Evolutionary conservation across 2,329 filamentous ascomycete genomes (phyloP).

Genomic region (Gnomoniopsis smithogilvyi): DNA sequence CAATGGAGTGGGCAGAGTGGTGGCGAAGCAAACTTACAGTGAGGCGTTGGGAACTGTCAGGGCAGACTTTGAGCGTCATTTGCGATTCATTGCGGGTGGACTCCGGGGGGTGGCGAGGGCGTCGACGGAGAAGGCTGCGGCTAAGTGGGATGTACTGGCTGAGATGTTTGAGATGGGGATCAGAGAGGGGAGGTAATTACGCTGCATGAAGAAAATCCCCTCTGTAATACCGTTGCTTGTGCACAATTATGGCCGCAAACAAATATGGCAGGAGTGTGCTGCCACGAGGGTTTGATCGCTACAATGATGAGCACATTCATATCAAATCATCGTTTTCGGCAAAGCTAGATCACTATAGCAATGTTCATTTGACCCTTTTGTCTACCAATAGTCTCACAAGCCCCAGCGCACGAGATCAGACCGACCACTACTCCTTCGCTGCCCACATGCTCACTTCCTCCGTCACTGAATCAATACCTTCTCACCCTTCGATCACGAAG

Average conservation of each 20-base stretch:
- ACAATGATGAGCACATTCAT: background rate
- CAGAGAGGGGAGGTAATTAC: constrained; percentile 11
- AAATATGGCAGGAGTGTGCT: background rate
- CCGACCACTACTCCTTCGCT: too few relatives aligned
- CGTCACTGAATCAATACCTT: background rate
- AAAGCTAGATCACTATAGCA: too few relatives aligned
- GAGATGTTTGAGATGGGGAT: constrained; percentile 67
- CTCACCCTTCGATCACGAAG: constrained; percentile 13
- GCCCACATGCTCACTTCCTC: background rate
- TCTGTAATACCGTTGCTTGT: too few relatives aligned
- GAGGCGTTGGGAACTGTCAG: constrained; percentile 55
- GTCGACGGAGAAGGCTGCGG: constrained; percentile 55
- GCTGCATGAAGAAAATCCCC: background rate
- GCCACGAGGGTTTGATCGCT: too few relatives aligned
- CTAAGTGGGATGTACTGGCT: constrained; percentile 76
- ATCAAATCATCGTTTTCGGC: too few relatives aligned
- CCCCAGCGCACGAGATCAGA: too few relatives aligned
- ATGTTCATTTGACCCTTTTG: too few relatives aligned
- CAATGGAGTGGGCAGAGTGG: background rate
- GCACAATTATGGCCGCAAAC: too few relatives aligned
- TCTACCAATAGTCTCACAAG: too few relatives aligned
- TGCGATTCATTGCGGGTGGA: constrained; percentile 70
- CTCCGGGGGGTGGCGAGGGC: constrained; percentile 73
- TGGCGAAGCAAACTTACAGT: constrained; percentile 40
- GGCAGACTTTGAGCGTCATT: constrained; percentile 59